Evolutionary conservation across 192 early-diverging fungal genomes (phyloP), one percentile per base, ranked within the genome.

Genomic region (Phlyctochytrium planicorne): DNA sequence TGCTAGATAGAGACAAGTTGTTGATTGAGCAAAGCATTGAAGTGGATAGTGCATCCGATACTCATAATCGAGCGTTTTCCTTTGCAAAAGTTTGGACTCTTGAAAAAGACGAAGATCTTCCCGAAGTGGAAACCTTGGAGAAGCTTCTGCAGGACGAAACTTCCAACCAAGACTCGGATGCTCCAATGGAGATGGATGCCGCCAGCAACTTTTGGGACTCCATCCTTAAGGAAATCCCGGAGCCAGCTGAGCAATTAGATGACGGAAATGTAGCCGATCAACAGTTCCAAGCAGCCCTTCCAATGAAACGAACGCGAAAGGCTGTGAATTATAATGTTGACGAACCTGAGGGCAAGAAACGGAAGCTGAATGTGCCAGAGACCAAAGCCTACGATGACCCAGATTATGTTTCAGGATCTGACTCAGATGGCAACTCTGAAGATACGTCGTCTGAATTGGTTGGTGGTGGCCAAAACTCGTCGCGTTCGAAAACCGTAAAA

Each of bases 81-180:
- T 89, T 89, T 67, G 82, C 89, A 2, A 82, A 83, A 61, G 73
- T 91, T 23, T 91, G 89, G 89, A 71, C 71, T 16, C 74, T 73
- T 6, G 87, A 89, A 24, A 82, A 61, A 14, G 65, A 80, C 36
- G 75, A 24, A 4, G 68, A 27, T n/a, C 33, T 14, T 6, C 30
- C 55, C 40, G 6, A 6, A 47, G 40, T 20, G 20, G 40, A 47
- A 14, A 47, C 6, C 10, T 6, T 47, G 6, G 40, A 47, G 20
- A 20, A 6, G 6, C 20, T 47, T 14, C 20, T 47, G 40, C 10
- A 6, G 20, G 20, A 47, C 20, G 20, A 47, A 14, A 20, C 40
- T 14, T 14, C 6, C 20, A 47, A 47, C 40, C 40, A 14, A 6
- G 6, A 47, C 40, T 20, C 20, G 40, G 20, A 20, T 6, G 40